Conservation (phyloP, 306 rosid species). For the Arachis hypogaea region DNA sequence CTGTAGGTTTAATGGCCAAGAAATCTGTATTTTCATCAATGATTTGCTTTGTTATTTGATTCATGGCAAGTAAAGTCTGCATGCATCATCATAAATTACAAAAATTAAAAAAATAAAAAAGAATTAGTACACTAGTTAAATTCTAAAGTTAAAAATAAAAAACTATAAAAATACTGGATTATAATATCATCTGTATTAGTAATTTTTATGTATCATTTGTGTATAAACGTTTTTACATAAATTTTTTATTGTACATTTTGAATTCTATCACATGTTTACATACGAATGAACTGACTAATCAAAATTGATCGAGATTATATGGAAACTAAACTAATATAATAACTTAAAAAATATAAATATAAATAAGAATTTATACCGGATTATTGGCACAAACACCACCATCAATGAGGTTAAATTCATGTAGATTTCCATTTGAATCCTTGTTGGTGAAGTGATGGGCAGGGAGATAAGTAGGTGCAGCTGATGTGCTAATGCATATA, state of each 20-base stretch:
- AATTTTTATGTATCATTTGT: too few relatives aligned
- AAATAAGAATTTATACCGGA: constrained; percentile 48
- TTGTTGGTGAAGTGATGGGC: constrained; percentile 47
- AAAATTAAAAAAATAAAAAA: constrained; percentile 24
- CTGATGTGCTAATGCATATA: constrained; percentile 60
- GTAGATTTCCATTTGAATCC: constrained; percentile 26
- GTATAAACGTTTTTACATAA: too few relatives aligned
- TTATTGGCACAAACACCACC: constrained; percentile 71
- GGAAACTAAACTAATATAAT: too few relatives aligned
- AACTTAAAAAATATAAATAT: too few relatives aligned
- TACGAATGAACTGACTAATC: too few relatives aligned
- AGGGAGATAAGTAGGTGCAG: constrained; percentile 63
- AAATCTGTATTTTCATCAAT: constrained; percentile 34
- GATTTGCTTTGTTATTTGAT: constrained; percentile 41
- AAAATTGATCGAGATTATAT: too few relatives aligned
- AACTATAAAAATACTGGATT: too few relatives aligned
- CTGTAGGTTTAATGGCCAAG: constrained; percentile 43
- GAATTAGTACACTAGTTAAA: neutral
- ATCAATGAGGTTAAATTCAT: constrained; percentile 64
- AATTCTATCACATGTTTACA: too few relatives aligned
- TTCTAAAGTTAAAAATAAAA: neutral
- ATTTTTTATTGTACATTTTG: too few relatives aligned
- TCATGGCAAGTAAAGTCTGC: constrained; percentile 45
- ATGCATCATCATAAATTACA: neutral
- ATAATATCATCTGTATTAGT: too few relatives aligned